Evolutionary conservation across 179 eudicot species (phyloP).

Genomic region (Drosera spatulata): DNA sequence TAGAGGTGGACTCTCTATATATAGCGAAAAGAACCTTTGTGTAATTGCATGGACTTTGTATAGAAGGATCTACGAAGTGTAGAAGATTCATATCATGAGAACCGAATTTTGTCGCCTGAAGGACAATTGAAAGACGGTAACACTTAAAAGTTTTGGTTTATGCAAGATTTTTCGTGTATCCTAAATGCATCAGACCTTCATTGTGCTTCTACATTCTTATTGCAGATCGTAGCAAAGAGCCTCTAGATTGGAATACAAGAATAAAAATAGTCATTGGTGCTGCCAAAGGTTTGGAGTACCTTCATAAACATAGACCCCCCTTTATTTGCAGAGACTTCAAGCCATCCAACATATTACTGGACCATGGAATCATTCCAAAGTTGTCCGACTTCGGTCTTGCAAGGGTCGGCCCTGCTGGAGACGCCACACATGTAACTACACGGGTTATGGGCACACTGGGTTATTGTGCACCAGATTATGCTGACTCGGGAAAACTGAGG

Average conservation of each 20-base stretch:
- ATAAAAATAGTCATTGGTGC: slow-evolving; percentile 23
- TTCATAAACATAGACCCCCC: slow-evolving; percentile 25
- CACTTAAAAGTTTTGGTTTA: no score
- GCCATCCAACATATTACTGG: slow-evolving; percentile 24
- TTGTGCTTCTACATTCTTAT: no score
- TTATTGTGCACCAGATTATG: slow-evolving; percentile 29
- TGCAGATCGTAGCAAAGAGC: slow-evolving; percentile 5
- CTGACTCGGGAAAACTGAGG: slow-evolving; percentile 15
- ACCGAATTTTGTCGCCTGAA: no score
- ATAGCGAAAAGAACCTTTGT: no score
- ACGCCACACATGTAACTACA: slow-evolving; percentile 11
- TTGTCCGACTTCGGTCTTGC: slow-evolving; percentile 30
- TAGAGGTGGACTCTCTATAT: no score
- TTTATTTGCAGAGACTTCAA: slow-evolving; percentile 24
- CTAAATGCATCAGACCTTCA: no score
- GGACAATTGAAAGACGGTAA: no score
- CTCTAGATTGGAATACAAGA: slow-evolving; percentile 18
- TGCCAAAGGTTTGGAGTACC: slow-evolving; percentile 25
- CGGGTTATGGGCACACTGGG: slow-evolving; percentile 13
- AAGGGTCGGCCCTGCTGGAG: slow-evolving; percentile 15
- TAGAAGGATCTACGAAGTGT: no score
- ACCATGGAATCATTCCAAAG: slow-evolving; percentile 19
- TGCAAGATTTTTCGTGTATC: no score
- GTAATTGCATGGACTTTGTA: no score
- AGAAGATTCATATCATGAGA: no score